Evolutionary conservation across 2,329 filamentous ascomycete species (phyloP).

Genomic region (Leptographium galeiforme): DNA sequence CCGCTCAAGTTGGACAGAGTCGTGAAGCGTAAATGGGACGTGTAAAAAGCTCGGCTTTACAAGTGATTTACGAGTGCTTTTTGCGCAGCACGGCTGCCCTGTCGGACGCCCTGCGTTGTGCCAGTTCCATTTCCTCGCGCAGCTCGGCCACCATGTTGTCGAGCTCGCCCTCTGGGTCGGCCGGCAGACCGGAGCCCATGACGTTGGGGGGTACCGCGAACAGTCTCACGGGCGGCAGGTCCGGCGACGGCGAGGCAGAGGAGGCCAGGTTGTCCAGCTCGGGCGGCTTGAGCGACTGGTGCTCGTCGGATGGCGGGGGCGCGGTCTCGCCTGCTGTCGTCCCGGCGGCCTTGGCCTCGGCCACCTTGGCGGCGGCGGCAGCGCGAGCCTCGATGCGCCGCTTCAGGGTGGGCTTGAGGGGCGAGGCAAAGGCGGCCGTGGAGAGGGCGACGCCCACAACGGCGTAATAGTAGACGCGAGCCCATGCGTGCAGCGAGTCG

Average conservation of each 20-base stretch:
- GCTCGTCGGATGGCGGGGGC: neutral
- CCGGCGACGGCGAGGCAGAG: neutral
- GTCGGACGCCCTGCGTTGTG: slow-evolving; percentile 15
- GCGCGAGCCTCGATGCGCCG: slow-evolving; percentile 45
- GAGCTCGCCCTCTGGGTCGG: slow-evolving; percentile 61
- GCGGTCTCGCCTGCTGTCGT: neutral
- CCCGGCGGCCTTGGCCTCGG: neutral
- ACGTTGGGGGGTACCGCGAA: slow-evolving; percentile 5
- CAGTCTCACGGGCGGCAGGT: slow-evolving; percentile 6
- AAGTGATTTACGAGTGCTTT: neutral
- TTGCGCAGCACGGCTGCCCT: neutral
- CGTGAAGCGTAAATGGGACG: neutral
- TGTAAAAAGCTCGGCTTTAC: too few relatives aligned
- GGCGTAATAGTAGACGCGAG: slow-evolving; percentile 78
- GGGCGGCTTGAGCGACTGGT: neutral
- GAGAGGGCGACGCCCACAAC: slow-evolving; percentile 52
- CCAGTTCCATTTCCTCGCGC: slow-evolving; percentile 54
- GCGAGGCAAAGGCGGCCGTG: slow-evolving; percentile 67
- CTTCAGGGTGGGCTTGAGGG: slow-evolving; percentile 50
- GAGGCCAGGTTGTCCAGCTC: neutral
- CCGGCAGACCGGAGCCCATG: slow-evolving; percentile 47
- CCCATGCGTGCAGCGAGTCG: slow-evolving; percentile 64
- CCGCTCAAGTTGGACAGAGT: neutral
- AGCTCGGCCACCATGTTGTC: slow-evolving; percentile 69
- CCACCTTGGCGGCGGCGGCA: slow-evolving; percentile 20